These are phyloP conservation scores for Sugiyamaella valdiviana DNA, from an alignment of 805 yeast genomes.

Conservation along the genomic window DNA sequence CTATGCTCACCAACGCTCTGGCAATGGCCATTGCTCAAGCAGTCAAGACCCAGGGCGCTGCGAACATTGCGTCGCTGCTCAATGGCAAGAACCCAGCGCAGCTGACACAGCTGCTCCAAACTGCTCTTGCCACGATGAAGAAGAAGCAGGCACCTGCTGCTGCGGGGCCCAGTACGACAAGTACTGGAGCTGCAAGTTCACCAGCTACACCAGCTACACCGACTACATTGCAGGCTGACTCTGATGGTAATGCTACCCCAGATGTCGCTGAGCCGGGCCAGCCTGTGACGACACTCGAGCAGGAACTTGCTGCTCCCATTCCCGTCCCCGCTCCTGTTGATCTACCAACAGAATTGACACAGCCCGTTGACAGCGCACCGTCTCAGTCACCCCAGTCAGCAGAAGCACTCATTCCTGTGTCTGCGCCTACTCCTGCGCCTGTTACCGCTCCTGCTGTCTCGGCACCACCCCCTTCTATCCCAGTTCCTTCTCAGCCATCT, in stretches of 20 bases:
- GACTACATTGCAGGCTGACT: too few relatives aligned
- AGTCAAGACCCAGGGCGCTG: slow-evolving; percentile 47
- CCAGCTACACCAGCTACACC: slow-evolving; percentile 1
- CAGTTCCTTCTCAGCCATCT: slow-evolving; percentile 8
- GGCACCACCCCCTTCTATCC: slow-evolving; percentile 6
- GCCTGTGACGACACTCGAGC: neutral
- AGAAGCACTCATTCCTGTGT: neutral
- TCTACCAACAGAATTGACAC: too few relatives aligned
- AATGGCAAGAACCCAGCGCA: slow-evolving; percentile 24
- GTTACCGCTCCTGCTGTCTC: neutral
- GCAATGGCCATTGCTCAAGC: slow-evolving; percentile 91
- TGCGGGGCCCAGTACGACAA: neutral
- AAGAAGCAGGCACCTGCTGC: slow-evolving; percentile 5
- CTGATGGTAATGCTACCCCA: too few relatives aligned
- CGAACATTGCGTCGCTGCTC: slow-evolving; percentile 21
- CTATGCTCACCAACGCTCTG: slow-evolving; percentile 78
- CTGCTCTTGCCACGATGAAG: slow-evolving; percentile 18
- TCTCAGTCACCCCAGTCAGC: too few relatives aligned
- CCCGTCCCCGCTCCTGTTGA: neutral
- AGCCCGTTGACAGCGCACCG: too few relatives aligned
- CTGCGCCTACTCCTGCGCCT: slow-evolving; percentile 1
- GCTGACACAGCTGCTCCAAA: slow-evolving; percentile 19
- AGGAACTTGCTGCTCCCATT: neutral
- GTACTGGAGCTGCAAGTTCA: neutral
- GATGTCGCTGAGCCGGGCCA: too few relatives aligned